Percentiles rank a stretch among this genome's conserved stretches.
Evolutionary conservation across 129 eudicot species (phyloP).

Genomic region (Helichrysum umbraculigerum): DNA sequence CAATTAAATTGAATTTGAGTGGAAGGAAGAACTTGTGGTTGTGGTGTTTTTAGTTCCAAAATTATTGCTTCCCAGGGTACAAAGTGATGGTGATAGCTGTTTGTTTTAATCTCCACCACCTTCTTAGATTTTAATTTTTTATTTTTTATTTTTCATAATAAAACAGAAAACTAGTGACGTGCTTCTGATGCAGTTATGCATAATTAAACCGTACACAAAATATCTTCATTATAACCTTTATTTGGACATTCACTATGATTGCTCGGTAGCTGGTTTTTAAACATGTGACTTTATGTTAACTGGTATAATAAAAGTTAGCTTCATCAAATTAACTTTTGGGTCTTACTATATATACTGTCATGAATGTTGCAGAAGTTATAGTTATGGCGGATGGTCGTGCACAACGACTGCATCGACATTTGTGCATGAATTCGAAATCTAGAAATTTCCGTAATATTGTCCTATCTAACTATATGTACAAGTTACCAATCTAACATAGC

Average conservation of each 20-base stretch:
- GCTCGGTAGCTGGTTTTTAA: too few species aligned
- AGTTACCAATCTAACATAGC: too few species aligned
- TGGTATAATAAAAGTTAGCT: background rate
- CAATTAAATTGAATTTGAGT: constrained; percentile 14
- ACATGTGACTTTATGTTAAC: background rate
- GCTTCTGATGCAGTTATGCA: background rate
- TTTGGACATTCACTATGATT: background rate
- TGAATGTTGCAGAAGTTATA: background rate
- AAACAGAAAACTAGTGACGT: background rate
- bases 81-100: constrained; percentile 38
- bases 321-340: background rate
- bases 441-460: background rate
- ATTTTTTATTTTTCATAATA: background rate
- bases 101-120: constrained; percentile 27
- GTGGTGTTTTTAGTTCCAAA: constrained; percentile 25
- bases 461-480: too few species aligned
- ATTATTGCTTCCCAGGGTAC: constrained; percentile 40
- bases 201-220: background rate
- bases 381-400: background rate
- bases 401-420: too few species aligned
- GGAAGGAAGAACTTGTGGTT: constrained; percentile 37
- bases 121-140: constrained; percentile 2
- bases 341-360: background rate
- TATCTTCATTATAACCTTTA: background rate
- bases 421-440: background rate